Percentiles rank a stretch among this genome's conserved stretches.
Evolutionary conservation across 2,329 filamentous ascomycete species (phyloP).

Genomic region (Verticillium nubilum): DNA sequence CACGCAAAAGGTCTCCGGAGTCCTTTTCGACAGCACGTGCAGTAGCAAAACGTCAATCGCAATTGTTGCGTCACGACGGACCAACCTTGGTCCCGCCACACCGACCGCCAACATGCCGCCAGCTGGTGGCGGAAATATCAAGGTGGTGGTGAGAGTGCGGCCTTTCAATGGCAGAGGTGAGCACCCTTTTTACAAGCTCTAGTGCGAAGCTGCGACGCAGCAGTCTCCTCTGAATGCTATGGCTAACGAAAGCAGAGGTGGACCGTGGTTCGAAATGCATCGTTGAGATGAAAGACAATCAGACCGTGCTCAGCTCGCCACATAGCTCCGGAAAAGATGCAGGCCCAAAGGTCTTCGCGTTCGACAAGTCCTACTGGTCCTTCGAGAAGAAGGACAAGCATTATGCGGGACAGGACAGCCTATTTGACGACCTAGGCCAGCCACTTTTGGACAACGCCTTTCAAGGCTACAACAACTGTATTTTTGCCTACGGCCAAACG

Average conservation of each 20-base stretch:
- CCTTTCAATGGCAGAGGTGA: slow-evolving; percentile 94
- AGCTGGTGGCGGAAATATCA: slow-evolving; percentile 88
- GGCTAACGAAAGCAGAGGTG: slow-evolving; percentile 55
- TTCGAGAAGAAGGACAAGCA: slow-evolving; percentile 76
- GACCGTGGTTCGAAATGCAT: slow-evolving; percentile 94
- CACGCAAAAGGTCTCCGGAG: not conserved
- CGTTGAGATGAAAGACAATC: slow-evolving; percentile 89
- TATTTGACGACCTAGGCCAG: slow-evolving; percentile 82
- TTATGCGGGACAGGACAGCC: slow-evolving; percentile 84
- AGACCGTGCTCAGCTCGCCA: slow-evolving; percentile 80
- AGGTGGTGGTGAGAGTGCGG: slow-evolving; percentile 95
- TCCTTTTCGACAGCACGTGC: not conserved
- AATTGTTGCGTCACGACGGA: not conserved
- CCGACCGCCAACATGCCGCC: slow-evolving; percentile 48
- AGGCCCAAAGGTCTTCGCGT: slow-evolving; percentile 82
- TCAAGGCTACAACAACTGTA: slow-evolving; percentile 98
- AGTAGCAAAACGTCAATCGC: not conserved
- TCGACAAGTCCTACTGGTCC: slow-evolving; percentile 97
- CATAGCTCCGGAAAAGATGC: slow-evolving; percentile 67
- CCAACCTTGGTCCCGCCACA: not conserved
- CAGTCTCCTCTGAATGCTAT: not conserved
- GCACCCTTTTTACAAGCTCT: slow-evolving; percentile 12
- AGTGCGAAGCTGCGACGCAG: not conserved
- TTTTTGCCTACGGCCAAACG: slow-evolving; percentile 97
- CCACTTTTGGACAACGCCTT: slow-evolving; percentile 97